Conservation (phyloP, 2,329 filamentous ascomycete species). For the Hymenotorrendiella dingleyae region DNA sequence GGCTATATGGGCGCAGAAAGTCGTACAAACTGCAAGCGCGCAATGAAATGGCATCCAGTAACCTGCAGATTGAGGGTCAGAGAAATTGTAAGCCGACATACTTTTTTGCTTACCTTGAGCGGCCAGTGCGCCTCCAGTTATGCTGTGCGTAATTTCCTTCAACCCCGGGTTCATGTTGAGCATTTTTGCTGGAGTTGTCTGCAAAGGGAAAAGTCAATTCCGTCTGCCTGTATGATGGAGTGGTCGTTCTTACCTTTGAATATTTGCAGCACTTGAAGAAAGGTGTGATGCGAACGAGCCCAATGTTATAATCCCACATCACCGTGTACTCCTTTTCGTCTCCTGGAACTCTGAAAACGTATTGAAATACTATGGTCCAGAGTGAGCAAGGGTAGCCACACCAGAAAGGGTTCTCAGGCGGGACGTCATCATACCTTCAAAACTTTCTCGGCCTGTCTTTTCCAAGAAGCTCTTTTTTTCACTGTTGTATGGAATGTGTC, state of each 20-base stretch:
- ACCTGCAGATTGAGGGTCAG: conserved; percentile 48
- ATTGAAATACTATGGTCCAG: conserved; percentile 67
- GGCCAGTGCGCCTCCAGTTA: conserved; percentile 84
- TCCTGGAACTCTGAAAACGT: conserved; percentile 68
- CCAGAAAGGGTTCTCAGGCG: conserved; percentile 6
- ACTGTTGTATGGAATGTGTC: conserved; percentile 90
- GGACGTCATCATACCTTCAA: conserved; percentile 61
- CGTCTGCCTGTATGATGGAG: not conserved
- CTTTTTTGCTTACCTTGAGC: conserved; percentile 64
- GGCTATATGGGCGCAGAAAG: conserved; percentile 82
- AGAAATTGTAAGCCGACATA: conserved; percentile 2
- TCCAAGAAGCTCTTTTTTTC: conserved; percentile 84
- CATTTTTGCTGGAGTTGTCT: conserved; percentile 89
- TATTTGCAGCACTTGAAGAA: conserved; percentile 90
- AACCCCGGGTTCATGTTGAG: conserved; percentile 72
- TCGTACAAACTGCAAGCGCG: conserved; percentile 79
- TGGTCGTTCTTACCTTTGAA: conserved; percentile 67
- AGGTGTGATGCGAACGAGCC: conserved; percentile 86
- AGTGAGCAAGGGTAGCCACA: conserved; percentile 22
- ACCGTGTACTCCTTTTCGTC: conserved; percentile 65
- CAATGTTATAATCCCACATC: conserved; percentile 97
- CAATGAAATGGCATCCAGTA: conserved; percentile 96
- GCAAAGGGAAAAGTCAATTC: conserved; percentile 18
- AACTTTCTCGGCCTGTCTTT: conserved; percentile 81
- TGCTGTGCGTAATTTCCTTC: conserved; percentile 84